Evolutionary conservation across 352 stramenopile species (phyloP), one percentile per base, ranked within the genome.

Genomic region (Blastocystis sp.): DNA sequence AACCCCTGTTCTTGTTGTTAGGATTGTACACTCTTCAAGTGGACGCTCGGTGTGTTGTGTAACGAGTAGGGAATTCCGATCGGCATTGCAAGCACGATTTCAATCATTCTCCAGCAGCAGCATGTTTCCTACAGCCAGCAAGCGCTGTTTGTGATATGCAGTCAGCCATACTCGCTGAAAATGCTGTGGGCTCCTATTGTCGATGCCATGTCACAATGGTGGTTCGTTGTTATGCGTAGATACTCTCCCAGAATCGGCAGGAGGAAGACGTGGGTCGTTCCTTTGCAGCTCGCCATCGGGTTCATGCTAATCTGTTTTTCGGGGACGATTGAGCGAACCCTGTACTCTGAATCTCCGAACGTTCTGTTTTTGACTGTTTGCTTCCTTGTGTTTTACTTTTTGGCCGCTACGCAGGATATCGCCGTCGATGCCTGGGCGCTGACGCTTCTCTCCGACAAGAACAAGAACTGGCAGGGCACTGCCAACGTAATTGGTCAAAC

Each of bases 351-450:
- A 79, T 93, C 93, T 84, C 93, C 93, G 19, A 92, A 95, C 87
- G 92, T 96, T 28, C 88, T 94, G 34, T 93, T 94, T 89, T 91
- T 96, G 89, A 96, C 93, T 42, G 89, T 91, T 64, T 95, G 95
- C 89, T 96, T 96, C 92, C 95, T 95, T 81, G 91, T 94, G 76
- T 92, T 96, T 68, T 96, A 96, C 90, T 94, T 95, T 89, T 93
- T 96, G 90, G 95, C 95, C 92, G 93, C 93, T 7, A 96, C 93
- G 62, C 93, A 88, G 79, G 93, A 96, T 82, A 95, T 96, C 66
- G 93, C 93, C 9, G 93, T 96, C 10, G 93, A 96, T 63, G 93
- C 93, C 14, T 96, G 93, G 93, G 93, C 93, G 24, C 91, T 96
- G 38, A 96, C 93, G 0, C 95, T 96, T 92, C 92, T 96, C 45